Evolutionary conservation across 345 rosid genomes (phyloP), one percentile per base, ranked within the genome.

Genomic region (Salix viminalis): DNA sequence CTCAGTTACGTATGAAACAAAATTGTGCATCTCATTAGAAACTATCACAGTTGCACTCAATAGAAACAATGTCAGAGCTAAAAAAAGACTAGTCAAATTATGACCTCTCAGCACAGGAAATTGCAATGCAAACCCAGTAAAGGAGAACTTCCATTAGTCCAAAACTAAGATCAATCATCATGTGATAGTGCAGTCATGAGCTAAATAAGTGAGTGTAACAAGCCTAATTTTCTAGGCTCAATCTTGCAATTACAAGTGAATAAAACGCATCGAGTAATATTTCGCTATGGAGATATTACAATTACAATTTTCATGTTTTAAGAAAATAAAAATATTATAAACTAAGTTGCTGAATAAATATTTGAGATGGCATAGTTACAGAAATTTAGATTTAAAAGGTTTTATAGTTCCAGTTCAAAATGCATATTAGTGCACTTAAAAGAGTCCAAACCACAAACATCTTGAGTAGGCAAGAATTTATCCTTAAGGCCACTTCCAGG

Each of bases 1-100:
- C 46, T 10, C 46, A 77, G 50, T 71, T 80, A 32, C 70, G 21
- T 18, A 67, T 78, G 70, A 71, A 26, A 21, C 37, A 36, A 42
- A 36, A 73, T 7, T 69, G 64, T 67, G 56, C 52, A 26, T 39
- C 30, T 64, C 39, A 75, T 30, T 23, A 61, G 52, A 28, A 73
- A 32, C 61, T 41, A 11, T 41, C 12, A 10, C 2, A 41, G 44
- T 41, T 41, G 44, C 12, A 41, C 30, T 71, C 39, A 77, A 24
- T 23, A 61, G 52, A 28, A 75, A 32, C 54, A 70, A 58, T 44
- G 50, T 44, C 50, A 44, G 3, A 44, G 16, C 4, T 44, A 13
- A 44, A 44, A 34, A 44, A 13, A 44, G 50, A 44, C 50, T 44
- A 10, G 50, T 13, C 13, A 10, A 58, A 15, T 46, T 67, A 72